These are phyloP conservation scores for Pittosporum tobira DNA, from an alignment of 129 eudicot species.

Conservation along the genomic window DNA sequence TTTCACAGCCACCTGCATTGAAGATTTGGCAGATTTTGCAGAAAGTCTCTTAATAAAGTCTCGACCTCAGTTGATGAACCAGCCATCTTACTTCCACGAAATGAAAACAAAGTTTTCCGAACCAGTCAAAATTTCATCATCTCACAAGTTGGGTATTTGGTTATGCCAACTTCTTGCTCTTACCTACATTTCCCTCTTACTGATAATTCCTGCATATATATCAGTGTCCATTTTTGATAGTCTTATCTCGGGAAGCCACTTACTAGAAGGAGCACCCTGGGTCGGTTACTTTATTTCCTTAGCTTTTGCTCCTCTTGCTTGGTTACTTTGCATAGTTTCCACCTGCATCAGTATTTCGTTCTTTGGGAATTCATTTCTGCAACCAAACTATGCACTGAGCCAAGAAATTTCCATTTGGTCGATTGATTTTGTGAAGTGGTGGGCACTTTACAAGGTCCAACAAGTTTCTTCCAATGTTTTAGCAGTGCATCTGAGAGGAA, in stretches of 20 bases:
- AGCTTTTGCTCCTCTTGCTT: constrained; percentile 59
- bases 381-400: constrained; percentile 59
- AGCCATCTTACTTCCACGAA: too few relatives aligned
- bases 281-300: constrained; percentile 30
- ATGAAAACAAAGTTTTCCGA: too few relatives aligned
- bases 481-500: constrained; percentile 82
- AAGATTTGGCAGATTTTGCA: constrained; percentile 66
- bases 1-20: constrained; percentile 70
- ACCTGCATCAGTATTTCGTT: constrained; percentile 54
- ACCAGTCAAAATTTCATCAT: too few relatives aligned
- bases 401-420: constrained; percentile 74
- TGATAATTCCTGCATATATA: constrained; percentile 53
- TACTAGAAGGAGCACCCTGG: too few relatives aligned
- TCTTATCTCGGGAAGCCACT: too few relatives aligned
- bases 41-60: constrained; percentile 56
- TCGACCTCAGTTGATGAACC: constrained; percentile 50
- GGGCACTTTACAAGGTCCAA: constrained; percentile 85
- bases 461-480: constrained; percentile 57
- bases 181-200: constrained; percentile 43
- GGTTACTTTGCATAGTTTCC: constrained; percentile 62
- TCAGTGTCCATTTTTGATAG: constrained; percentile 37
- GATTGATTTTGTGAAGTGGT: constrained; percentile 66
- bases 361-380: constrained; percentile 63
- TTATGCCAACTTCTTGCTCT: constrained; percentile 48
- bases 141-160: constrained; percentile 42